These are phyloP conservation scores for Saturnispora kantuleensis DNA, from an alignment of 805 yeast genomes.

Conservation along the genomic window DNA sequence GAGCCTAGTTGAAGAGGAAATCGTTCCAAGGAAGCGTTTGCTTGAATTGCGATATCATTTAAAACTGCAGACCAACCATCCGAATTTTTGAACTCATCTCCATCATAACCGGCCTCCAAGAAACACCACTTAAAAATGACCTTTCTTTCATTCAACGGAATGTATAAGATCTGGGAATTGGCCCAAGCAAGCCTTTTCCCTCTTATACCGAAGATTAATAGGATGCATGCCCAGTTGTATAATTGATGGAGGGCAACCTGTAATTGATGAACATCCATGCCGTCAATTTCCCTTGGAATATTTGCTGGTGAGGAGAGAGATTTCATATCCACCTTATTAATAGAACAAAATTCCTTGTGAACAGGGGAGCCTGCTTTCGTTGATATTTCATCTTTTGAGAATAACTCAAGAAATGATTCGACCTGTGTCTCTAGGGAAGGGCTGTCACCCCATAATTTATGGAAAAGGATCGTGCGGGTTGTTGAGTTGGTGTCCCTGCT, in stretches of 20 bases:
- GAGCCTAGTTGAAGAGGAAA: too few species aligned
- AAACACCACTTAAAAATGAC: conserved; percentile 14
- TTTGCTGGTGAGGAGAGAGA: not conserved
- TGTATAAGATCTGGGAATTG: conserved; percentile 19
- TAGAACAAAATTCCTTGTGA: not conserved
- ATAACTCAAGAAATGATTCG: too few species aligned
- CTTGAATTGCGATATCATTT: not conserved
- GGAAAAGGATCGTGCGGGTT: too few species aligned
- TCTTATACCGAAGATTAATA: conserved; percentile 18
- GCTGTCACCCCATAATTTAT: too few species aligned
- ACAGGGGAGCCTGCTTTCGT: too few species aligned
- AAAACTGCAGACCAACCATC: conserved; percentile 9
- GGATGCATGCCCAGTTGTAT: conserved; percentile 18
- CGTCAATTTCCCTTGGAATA: not conserved
- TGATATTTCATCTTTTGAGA: too few species aligned
- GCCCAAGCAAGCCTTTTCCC: conserved; percentile 24
- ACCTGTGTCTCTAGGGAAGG: too few species aligned
- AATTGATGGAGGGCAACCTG: conserved; percentile 13
- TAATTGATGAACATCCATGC: conserved; percentile 2
- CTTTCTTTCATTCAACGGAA: conserved; percentile 14
- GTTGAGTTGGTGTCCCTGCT: too few species aligned
- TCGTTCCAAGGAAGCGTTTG: too few species aligned
- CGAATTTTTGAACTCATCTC: conserved; percentile 3
- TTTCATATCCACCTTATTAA: not conserved
- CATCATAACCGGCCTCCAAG: conserved; percentile 4